phyloP scores from a whole-genome alignment of 345 rosid genomes.

The Excoecaria agallocha region DNA sequence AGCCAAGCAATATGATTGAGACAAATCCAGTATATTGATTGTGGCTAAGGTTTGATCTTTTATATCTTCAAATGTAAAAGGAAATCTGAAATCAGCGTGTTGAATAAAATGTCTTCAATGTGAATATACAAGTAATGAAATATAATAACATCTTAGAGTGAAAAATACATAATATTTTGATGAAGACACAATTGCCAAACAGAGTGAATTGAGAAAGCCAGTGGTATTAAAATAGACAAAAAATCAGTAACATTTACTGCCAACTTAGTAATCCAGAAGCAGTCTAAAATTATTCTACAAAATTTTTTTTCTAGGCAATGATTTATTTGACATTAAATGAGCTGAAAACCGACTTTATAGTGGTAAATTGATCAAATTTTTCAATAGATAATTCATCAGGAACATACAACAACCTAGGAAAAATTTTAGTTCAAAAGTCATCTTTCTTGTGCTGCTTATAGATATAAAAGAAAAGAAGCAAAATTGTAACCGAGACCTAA shows the following conservation, averaged over 20 bases:
- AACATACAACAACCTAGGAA: not conserved
- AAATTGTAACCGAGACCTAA: slow-evolving; percentile 11
- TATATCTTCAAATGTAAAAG: too few relatives aligned
- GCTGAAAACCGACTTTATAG: not conserved
- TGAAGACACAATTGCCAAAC: not conserved
- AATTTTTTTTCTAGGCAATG: too few relatives aligned
- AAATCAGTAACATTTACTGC: not conserved
- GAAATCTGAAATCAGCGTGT: too few relatives aligned
- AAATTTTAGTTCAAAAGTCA: slow-evolving; percentile 6
- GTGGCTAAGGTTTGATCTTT: not conserved
- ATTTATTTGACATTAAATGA: not conserved
- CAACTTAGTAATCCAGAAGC: not conserved
- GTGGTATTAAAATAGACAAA: not conserved
- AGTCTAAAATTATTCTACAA: not conserved
- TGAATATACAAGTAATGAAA: too few relatives aligned
- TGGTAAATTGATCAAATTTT: slow-evolving; percentile 12
- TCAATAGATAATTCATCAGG: slow-evolving; percentile 6
- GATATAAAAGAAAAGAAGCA: slow-evolving; percentile 4
- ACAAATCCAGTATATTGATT: not conserved
- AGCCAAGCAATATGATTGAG: not conserved
- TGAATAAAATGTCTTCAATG: too few relatives aligned
- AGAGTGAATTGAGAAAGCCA: not conserved
- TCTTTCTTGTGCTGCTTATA: slow-evolving; percentile 16
- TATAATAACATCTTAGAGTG: too few relatives aligned
- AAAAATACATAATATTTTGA: too few relatives aligned